Evolutionary conservation across 805 yeast genomes (phyloP).

Genomic region (Saccharomyces paradoxus): DNA sequence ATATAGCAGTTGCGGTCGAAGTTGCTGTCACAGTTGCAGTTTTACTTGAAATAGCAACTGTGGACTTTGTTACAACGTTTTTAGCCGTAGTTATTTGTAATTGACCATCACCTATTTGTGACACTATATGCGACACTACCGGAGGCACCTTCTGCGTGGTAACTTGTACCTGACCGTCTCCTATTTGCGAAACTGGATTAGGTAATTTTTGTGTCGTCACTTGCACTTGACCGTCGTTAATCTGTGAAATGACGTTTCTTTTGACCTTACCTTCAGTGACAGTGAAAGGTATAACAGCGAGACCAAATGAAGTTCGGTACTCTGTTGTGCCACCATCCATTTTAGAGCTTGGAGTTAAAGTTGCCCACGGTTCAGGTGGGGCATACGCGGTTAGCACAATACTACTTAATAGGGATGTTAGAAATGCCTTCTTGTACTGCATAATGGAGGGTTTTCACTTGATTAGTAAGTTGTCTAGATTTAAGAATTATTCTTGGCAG

Average conservation of each 20-base stretch:
- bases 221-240: conserved; percentile 34
- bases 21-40: conserved; percentile 29
- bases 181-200: conserved; percentile 27
- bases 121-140: conserved; percentile 15
- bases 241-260: conserved; percentile 36
- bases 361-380: conserved; percentile 32
- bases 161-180: conserved; percentile 23
- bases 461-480: not conserved
- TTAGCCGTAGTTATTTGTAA: conserved; percentile 35
- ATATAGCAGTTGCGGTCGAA: conserved; percentile 26
- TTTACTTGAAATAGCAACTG: conserved; percentile 41
- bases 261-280: conserved; percentile 30
- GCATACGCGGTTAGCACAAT: conserved; percentile 15
- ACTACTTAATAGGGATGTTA: conserved; percentile 20
- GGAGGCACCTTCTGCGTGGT: conserved; percentile 32
- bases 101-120: conserved; percentile 51
- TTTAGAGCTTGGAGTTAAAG: conserved; percentile 33
- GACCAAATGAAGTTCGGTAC: conserved; percentile 33
- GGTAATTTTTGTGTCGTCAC: conserved; percentile 28
- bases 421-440: conserved; percentile 15
- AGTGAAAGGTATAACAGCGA: conserved; percentile 34
- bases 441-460: conserved; percentile 6
- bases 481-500: not conserved
- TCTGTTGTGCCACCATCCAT: conserved; percentile 31
- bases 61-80: conserved; percentile 23